Base-by-base conservation (phyloP, 345 rosid species). In the Citrus unshiu region DNA sequence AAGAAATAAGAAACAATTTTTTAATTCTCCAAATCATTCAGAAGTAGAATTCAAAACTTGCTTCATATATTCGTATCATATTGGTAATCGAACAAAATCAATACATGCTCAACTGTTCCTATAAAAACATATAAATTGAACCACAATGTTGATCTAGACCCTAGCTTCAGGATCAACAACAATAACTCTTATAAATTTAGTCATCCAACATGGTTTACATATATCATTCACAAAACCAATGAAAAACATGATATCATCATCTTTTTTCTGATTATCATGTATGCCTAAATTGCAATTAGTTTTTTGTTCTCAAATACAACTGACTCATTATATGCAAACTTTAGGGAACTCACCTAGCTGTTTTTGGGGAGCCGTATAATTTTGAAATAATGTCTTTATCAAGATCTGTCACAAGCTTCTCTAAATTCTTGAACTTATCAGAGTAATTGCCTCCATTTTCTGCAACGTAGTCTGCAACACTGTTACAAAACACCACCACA, bases 381-480 rank as follows among this genome's bases (percentile, higher is more conserved):
- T 90, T 90, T 39, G 89, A 79, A 40, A 90, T 51, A 29, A 94
- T 80, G 60, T 88, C 81, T 7, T 49, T 79, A 77, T 91, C 81
- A 59, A 96, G 39, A 81, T 54, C 83, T 82, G 62, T 77, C 75
- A 94, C 92, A 75, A 96, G 81, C 83, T 87, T 85, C 6, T 79
- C 89, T 81, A 94, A 35, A 83, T 90, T 83, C 87, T 88, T 90
- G 65, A 81, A 96, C 80, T 90, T 92, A 18, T 74, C 85, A 9
- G 95, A 78, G 79, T 87, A 87, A 85, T 90, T 87, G 1, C 83
- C 84, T 46, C 77, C 79, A 27, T 54, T 76, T 70, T 90, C 94
- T 66, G 60, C 86, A 68, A 83, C 84, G 82, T 87, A 91, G 8
- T 96, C 84, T 19, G 67, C 89, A 85, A 90, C 87, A 51, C 98